A percentile compares a stretch with the other conserved stretches of the same genome.
These are phyloP conservation scores for Tricholoma bakamatsutake DNA, from an alignment of 768 basidiomycete genomes.

Conservation along the genomic window DNA sequence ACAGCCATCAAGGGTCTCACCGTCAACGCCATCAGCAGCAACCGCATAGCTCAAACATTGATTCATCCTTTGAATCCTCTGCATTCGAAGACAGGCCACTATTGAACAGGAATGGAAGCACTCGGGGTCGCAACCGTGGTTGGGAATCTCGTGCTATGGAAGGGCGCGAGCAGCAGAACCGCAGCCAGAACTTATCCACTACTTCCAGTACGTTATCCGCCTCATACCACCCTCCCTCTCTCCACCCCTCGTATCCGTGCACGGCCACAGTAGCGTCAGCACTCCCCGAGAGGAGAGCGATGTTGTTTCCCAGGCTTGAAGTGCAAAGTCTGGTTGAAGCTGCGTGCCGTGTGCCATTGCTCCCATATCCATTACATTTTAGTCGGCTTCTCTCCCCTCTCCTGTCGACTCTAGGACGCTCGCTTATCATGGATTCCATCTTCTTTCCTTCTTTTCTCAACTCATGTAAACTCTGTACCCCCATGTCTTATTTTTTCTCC, in stretches of 20 bases:
- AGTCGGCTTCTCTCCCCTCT: slow-evolving; percentile 24
- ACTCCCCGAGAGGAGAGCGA: slow-evolving; percentile 16
- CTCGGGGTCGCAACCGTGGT: slow-evolving; percentile 24
- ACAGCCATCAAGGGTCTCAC: slow-evolving; percentile 15
- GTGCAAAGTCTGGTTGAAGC: slow-evolving; percentile 19
- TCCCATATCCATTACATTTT: slow-evolving; percentile 18
- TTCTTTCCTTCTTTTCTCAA: slow-evolving; percentile 28
- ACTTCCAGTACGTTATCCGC: slow-evolving; percentile 61
- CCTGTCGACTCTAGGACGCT: slow-evolving; percentile 32
- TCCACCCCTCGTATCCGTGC: slow-evolving; percentile 31
- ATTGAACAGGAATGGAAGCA: slow-evolving; percentile 19
- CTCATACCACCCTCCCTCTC: slow-evolving; percentile 38
- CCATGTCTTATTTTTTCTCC: slow-evolving; percentile 23
- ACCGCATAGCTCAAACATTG: slow-evolving; percentile 2
- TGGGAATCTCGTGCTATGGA: slow-evolving; percentile 23
- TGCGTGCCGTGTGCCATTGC: slow-evolving; percentile 21
- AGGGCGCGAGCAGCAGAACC: slow-evolving; percentile 21
- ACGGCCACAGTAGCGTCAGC: slow-evolving; percentile 25
- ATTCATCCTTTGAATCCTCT: slow-evolving; percentile 7
- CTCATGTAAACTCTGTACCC: slow-evolving; percentile 16
- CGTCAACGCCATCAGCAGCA: slow-evolving; percentile 7
- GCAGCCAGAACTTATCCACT: slow-evolving; percentile 29
- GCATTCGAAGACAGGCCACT: slow-evolving; percentile 18
- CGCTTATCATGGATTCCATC: slow-evolving; percentile 35
- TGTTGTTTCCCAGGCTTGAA: slow-evolving; percentile 13